A percentile compares a stretch with the other conserved stretches of the same genome.
Conservation (phyloP, 106 monocot species). For the Allium fistulosum region DNA sequence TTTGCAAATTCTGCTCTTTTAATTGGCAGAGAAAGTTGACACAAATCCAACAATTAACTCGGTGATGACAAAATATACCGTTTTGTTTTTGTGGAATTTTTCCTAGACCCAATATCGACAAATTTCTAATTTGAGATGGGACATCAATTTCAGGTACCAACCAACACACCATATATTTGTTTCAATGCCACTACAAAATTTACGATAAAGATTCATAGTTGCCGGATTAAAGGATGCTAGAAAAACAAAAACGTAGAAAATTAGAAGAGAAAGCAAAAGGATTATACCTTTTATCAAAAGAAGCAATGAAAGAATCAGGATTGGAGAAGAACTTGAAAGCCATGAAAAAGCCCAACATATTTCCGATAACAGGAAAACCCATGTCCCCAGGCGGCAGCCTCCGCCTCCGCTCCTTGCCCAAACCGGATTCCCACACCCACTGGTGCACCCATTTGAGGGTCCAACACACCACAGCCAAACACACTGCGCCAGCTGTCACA, state of each 20-base stretch:
- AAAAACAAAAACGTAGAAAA: background rate
- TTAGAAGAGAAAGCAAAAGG: background rate
- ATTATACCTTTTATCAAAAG: constrained; percentile 23
- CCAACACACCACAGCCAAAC: background rate
- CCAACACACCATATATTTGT: no score
- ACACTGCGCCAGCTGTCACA: constrained; percentile 1
- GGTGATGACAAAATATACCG: no score
- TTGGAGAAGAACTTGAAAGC: constrained; percentile 37
- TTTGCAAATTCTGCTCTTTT: no score
- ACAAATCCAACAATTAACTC: no score
- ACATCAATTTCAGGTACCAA: no score
- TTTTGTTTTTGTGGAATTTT: no score
- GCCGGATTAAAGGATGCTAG: background rate
- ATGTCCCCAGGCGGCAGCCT: constrained; percentile 42
- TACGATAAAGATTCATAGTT: no score
- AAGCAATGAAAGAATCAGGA: constrained; percentile 43
- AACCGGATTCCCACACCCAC: constrained; percentile 26
- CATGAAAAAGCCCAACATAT: constrained; percentile 43
- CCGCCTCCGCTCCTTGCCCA: constrained; percentile 14
- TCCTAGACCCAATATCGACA: no score
- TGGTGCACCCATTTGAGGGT: constrained; percentile 9
- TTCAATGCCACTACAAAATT: no score
- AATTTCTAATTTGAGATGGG: no score
- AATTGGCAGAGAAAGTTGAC: no score
- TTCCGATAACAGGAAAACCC: constrained; percentile 50